Conservation (phyloP, 345 rosid species). For the Combretum micranthum region DNA sequence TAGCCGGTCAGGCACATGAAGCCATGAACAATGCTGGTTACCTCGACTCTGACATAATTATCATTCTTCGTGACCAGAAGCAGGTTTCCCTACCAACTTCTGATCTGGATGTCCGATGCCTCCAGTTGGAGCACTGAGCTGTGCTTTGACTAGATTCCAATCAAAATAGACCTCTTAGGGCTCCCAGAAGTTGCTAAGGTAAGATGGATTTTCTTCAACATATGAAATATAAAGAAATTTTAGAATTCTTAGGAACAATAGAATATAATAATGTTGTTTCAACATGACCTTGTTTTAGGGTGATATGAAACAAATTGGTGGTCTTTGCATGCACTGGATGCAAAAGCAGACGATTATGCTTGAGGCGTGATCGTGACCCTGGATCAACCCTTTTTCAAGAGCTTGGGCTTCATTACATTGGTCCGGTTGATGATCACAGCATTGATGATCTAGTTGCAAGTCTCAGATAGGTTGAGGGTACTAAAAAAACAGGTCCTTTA, state of each 20-base stretch:
- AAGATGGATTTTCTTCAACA: background rate
- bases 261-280: background rate
- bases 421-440: constrained; percentile 96
- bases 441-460: constrained; percentile 76
- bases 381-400: constrained; percentile 95
- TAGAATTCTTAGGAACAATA: background rate
- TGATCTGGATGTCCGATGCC: constrained; percentile 77
- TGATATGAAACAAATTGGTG: constrained; percentile 83
- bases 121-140: constrained; percentile 97
- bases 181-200: constrained; percentile 98
- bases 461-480: constrained; percentile 86
- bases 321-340: constrained; percentile 84
- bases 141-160: constrained; percentile 90
- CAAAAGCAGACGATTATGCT: constrained; percentile 95
- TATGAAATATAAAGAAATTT: background rate
- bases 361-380: constrained; percentile 97
- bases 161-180: constrained; percentile 91
- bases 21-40: constrained; percentile 99
- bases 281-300: constrained; percentile 43
- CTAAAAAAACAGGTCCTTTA: constrained; percentile 87
- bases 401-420: constrained; percentile 90
- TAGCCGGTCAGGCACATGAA: constrained; percentile 99
- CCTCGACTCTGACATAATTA: constrained; percentile 92
- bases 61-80: constrained; percentile 92
- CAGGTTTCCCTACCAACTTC: constrained; percentile 98